Evolutionary conservation across 1,284 basidiomycete genomes (phyloP).

Genomic region (Ceratobasidium sp.): DNA sequence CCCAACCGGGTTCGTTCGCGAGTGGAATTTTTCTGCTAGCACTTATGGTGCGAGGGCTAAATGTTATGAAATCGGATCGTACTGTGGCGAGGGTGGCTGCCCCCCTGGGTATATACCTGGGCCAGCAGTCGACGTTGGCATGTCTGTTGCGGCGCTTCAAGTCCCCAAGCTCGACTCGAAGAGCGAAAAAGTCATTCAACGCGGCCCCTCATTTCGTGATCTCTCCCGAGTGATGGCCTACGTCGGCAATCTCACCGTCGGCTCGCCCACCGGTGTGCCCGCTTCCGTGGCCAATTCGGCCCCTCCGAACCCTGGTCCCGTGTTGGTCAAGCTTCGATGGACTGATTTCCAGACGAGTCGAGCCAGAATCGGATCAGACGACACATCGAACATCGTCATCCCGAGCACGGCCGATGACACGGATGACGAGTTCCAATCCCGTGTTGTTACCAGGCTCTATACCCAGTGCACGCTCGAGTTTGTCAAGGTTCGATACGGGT

Average conservation of each 20-base stretch:
- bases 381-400: neutral
- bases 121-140: slow-evolving; percentile 6
- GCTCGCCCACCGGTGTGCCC: slow-evolving; percentile 11
- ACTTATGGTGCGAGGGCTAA: slow-evolving; percentile 16
- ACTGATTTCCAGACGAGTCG: slow-evolving; percentile 11
- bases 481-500: slow-evolving; percentile 26
- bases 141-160: neutral
- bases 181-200: neutral
- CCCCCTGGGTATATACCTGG: neutral
- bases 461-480: slow-evolving; percentile 25
- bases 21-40: slow-evolving; percentile 28
- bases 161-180: neutral
- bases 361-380: no score
- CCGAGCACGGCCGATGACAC: neutral
- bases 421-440: slow-evolving; percentile 9
- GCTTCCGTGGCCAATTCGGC: neutral
- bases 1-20: slow-evolving; percentile 5
- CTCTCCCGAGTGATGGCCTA: slow-evolving; percentile 10
- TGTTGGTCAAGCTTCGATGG: slow-evolving; percentile 25
- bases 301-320: slow-evolving; percentile 12
- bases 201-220: neutral
- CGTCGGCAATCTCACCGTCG: slow-evolving; percentile 28
- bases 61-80: neutral
- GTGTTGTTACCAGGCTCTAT: neutral
- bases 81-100: neutral